Conservation (phyloP, 2,329 filamentous ascomycete species). For the Nigrospora oryzae region DNA sequence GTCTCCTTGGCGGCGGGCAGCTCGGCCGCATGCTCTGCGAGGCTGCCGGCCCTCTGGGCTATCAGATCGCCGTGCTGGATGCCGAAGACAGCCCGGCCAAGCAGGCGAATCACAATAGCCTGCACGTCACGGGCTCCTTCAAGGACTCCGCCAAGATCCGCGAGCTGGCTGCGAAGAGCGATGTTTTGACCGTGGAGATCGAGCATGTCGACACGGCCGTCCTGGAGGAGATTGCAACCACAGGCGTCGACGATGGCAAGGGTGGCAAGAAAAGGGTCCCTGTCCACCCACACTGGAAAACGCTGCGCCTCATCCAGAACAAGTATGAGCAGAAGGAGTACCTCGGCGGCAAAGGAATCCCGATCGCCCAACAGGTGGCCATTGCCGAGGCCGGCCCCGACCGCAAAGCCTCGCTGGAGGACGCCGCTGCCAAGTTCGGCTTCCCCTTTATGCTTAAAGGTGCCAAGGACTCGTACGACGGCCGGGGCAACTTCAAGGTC, state of each 20-base stretch:
- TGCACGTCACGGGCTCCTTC: conserved; percentile 80
- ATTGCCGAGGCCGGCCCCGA: conserved; percentile 43
- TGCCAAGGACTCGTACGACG: conserved; percentile 84
- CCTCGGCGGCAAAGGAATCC: conserved; percentile 57
- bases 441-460: conserved; percentile 92
- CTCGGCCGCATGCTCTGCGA: conserved; percentile 92
- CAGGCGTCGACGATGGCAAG: conserved; percentile 41
- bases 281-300: conserved; percentile 77
- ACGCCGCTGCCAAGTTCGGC: conserved; percentile 57
- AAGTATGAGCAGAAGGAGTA: conserved; percentile 88
- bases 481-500: conserved; percentile 59
- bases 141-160: conserved; percentile 73
- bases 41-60: conserved; percentile 66
- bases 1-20: conserved; percentile 41
- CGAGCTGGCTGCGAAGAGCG: conserved; percentile 65
- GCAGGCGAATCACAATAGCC: conserved; percentile 68
- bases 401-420: conserved; percentile 51
- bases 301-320: conserved; percentile 83
- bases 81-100: conserved; percentile 70
- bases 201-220: conserved; percentile 91
- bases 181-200: conserved; percentile 87
- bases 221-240: conserved; percentile 69
- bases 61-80: conserved; percentile 74
- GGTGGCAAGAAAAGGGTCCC: conserved; percentile 41
- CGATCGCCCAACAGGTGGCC: conserved; percentile 63